Evolutionary conservation across 345 rosid genomes (phyloP).

Genomic region (Iberis pinnata): DNA sequence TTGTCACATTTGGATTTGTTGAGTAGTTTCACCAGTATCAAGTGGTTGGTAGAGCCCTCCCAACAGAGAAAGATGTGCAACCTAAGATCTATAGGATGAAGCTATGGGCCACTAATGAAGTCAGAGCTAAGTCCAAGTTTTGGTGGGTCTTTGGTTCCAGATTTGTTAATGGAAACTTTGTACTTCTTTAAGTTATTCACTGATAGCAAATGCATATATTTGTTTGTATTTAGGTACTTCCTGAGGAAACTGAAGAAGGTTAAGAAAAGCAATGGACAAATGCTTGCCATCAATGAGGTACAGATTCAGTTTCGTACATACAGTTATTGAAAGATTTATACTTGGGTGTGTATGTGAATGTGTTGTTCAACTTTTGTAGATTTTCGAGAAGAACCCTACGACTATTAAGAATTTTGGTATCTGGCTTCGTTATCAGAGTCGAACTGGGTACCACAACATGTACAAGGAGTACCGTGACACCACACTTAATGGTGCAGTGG

Average conservation of each 20-base stretch:
- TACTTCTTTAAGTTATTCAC: neutral
- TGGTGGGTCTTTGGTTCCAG: slow-evolving; percentile 30
- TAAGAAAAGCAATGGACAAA: slow-evolving; percentile 48
- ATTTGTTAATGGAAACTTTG: neutral
- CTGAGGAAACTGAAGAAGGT: slow-evolving; percentile 44
- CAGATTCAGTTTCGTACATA: neutral
- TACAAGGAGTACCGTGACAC: slow-evolving; percentile 55
- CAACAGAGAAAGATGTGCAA: slow-evolving; percentile 44
- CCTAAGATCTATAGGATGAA: slow-evolving; percentile 64
- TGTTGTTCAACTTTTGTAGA: slow-evolving; percentile 25
- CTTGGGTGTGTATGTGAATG: neutral
- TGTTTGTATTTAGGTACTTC: slow-evolving; percentile 34
- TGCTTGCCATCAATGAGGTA: slow-evolving; percentile 54
- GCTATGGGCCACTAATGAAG: slow-evolving; percentile 59
- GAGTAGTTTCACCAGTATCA: slow-evolving; percentile 59
- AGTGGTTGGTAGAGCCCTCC: slow-evolving; percentile 59
- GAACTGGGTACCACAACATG: slow-evolving; percentile 56
- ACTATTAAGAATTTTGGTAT: slow-evolving; percentile 50
- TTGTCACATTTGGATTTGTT: slow-evolving; percentile 2
- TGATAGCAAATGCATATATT: neutral
- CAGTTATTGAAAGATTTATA: neutral
- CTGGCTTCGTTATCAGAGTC: slow-evolving; percentile 57
- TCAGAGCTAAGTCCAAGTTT: slow-evolving; percentile 56
- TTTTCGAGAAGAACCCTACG: slow-evolving; percentile 55
- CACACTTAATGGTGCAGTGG: slow-evolving; percentile 53